Base-by-base conservation (phyloP, 2,329 filamentous ascomycete genomes). In the Thelonectria olida region DNA sequence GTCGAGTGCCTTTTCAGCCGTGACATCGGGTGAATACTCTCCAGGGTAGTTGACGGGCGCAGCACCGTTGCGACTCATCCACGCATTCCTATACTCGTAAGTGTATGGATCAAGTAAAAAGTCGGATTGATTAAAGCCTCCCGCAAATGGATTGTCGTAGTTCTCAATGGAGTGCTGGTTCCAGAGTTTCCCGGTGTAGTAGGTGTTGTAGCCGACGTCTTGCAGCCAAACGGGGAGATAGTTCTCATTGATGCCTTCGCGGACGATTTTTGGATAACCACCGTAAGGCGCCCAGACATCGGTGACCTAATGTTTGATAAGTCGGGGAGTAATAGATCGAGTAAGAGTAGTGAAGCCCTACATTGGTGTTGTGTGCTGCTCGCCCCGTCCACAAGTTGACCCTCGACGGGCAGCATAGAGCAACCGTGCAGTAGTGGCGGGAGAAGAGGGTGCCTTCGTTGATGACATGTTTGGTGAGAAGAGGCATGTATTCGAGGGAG, bases 181-280 rank as follows among this genome's bases (percentile, higher is more conserved):
- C 78, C 89, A 88, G 13, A 91, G 78, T 70, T 92, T 92, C n/a
- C 88, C 90, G 0, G 85, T 85, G 68, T 91, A 92, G 71, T 90
- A 91, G 0, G 89, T 91, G 67, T 86, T 85, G 72, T 91, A 92
- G 2, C 88, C 89, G 1, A 84, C 84, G 2, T 83, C 72, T 68
- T 92, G 88, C 28, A 92, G 77, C 88, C 89, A 92, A 0, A 91
- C 72, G 0, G 89, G 89, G 0, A 92, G 80, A 64, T 58, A 61
- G n/a, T 61, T 88, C 2, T 88, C 82, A 58, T 92, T 90, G 65
- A 86, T 81, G 1, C 89, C 89, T 55, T 89, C 80, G 7, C 77
- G 75, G 15, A 91, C 76, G 57, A 92, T 89, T 65, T 91, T 90
- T 3, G 62, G 59, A 25, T 62, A 64, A 4, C 62, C 59, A 87